Base-by-base conservation (phyloP, 1,284 basidiomycete genomes). In the Wolfiporia cocos region DNA sequence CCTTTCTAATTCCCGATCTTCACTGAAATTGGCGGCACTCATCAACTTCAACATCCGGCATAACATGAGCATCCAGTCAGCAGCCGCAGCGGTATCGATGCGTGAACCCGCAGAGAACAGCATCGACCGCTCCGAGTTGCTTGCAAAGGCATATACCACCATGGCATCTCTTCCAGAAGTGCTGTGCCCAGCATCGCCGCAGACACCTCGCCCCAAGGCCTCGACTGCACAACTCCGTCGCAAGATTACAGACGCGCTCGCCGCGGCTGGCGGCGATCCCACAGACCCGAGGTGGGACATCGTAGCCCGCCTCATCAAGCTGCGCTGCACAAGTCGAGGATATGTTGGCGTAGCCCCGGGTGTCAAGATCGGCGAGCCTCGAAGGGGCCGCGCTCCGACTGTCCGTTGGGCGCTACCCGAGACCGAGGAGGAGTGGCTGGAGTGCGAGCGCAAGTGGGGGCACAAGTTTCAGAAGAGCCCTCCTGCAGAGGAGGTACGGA, bases 281-380 rank as follows among this genome's bases (percentile, higher is more conserved):
- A 46, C 56, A 5, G 44, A 57, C 37, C 53, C 60, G 18, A 62
- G 56, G 41, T 62, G 60, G 60, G 53, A 45, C 12, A 52, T 56
- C 34, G 54, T 62, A 18, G 43, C 54, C 6, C 44, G 50, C n/a
- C 28, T 54, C 19, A 37, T 56, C 5, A 46, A 45, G 22, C 51
- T 54, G 37, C 50, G 46, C 4, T 50, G 51, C 37, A 62, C 58
- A 23, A 54, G 53, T 32, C 36, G 58, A 32, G 43, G 53, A 11
- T 59, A 58, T 37, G 30, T 46, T 15, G 49, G 52, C 5, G 50
- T 48, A 5, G 54, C 47, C 20, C 34, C 42, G 6, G 55, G 57
- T 5, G 46, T 59, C 12, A 38, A 50, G 37, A 39, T 59, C 14
- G 60, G 57, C 2, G 53, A 57, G 14, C 50, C 39, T 24, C 23